Evolutionary conservation across 345 rosid genomes (phyloP).

Genomic region (Firmiana major): DNA sequence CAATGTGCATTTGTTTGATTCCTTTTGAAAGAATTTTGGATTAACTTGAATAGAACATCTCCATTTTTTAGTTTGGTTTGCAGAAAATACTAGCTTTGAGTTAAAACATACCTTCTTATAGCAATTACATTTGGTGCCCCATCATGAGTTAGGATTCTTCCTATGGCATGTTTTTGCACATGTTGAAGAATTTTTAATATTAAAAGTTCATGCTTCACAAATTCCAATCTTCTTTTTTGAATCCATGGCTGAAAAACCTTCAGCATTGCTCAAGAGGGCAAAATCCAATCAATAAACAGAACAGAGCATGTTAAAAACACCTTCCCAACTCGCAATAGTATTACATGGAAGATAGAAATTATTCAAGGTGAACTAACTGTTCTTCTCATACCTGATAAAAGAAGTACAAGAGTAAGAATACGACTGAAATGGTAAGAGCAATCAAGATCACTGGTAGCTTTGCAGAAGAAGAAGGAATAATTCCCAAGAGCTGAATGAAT

Average conservation of each 20-base stretch:
- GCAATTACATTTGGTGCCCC: background rate
- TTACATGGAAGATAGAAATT: no score
- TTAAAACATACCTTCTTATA: background rate
- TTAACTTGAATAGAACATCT: background rate
- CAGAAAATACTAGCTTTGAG: no score
- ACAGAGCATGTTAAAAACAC: background rate
- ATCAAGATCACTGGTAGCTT: conserved; percentile 58
- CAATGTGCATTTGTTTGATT: background rate
- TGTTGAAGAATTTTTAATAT: conserved; percentile 17
- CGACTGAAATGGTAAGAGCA: conserved; percentile 47
- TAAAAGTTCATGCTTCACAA: conserved; percentile 60
- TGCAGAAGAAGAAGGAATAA: conserved; percentile 62
- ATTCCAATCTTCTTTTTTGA: conserved; percentile 67
- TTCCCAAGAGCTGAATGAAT: conserved; percentile 67
- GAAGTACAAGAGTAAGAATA: conserved; percentile 64
- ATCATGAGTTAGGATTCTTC: background rate
- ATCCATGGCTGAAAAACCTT: conserved; percentile 76
- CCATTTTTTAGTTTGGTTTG: background rate
- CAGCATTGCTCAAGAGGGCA: background rate
- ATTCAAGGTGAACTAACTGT: no score
- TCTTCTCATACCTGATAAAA: conserved; percentile 61
- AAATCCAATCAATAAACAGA: background rate
- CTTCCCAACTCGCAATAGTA: background rate
- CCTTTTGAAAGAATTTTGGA: background rate
- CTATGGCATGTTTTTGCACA: background rate